Evolutionary conservation across 2,329 filamentous ascomycete genomes (phyloP).

Genomic region (Dactylellina drechsleri): DNA sequence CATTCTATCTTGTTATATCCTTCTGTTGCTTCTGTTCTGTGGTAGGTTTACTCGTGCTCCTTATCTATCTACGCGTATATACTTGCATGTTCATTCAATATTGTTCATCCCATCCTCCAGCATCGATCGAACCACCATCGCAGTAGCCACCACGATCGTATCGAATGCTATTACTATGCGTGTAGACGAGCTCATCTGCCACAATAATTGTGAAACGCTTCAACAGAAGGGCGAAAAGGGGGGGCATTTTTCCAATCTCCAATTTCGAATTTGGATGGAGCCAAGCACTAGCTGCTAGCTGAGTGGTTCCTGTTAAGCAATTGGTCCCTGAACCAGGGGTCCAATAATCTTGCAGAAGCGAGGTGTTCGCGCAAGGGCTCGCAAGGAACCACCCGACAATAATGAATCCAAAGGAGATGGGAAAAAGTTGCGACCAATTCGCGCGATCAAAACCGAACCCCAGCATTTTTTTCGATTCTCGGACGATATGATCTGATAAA

Average conservation of each 20-base stretch:
- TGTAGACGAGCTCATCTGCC: conserved; percentile 11
- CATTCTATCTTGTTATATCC: background rate
- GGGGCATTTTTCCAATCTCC: conserved; percentile 14
- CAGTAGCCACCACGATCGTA: too few relatives aligned
- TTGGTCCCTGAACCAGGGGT: conserved; percentile 47
- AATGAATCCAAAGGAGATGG: too few relatives aligned
- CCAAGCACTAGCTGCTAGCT: conserved; percentile 17
- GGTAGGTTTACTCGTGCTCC: too few relatives aligned
- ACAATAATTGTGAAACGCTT: conserved; percentile 26
- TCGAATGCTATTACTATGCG: background rate
- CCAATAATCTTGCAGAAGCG: conserved; percentile 54
- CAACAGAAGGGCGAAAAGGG: conserved; percentile 26
- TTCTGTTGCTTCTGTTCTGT: background rate
- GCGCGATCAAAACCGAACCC: conserved; percentile 11
- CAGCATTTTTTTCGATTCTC: background rate
- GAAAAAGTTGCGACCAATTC: conserved; percentile 12
- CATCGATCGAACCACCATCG: too few relatives aligned
- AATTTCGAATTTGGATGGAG: conserved; percentile 44
- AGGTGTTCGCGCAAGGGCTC: conserved; percentile 25
- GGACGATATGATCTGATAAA: conserved; percentile 45
- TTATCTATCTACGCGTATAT: too few relatives aligned
- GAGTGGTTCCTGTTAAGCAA: conserved; percentile 29
- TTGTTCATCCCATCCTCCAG: too few relatives aligned
- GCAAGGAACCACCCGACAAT: conserved; percentile 28
- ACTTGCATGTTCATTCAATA: too few relatives aligned